These are phyloP conservation scores for Solanum bukasovii DNA, from an alignment of 257 asterid genomes.

Conservation along the genomic window DNA sequence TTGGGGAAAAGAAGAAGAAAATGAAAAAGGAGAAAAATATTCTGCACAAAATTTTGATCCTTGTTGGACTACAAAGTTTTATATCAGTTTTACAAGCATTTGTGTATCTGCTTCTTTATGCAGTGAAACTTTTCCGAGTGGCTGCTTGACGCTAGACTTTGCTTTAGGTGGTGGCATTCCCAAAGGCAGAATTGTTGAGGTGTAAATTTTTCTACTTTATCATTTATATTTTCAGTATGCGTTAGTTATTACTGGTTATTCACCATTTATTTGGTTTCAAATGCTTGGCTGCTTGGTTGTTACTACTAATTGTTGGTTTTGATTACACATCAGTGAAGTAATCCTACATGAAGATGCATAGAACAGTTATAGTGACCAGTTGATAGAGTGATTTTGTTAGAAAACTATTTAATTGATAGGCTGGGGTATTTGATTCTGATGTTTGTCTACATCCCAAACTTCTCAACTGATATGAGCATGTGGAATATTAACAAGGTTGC, in stretches of 20 bases:
- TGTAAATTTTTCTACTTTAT: neutral
- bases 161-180: slow-evolving; percentile 99
- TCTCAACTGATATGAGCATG: neutral
- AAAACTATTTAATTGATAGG: neutral
- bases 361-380: neutral
- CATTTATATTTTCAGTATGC: neutral
- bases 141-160: slow-evolving; percentile 83
- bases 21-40: neutral
- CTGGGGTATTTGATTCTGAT: neutral
- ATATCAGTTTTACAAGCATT: neutral
- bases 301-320: neutral
- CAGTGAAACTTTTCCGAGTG: slow-evolving; percentile 98
- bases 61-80: neutral
- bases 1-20: neutral
- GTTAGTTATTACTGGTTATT: neutral
- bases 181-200: slow-evolving; percentile 98
- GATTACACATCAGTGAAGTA: neutral
- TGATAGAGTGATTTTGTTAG: neutral
- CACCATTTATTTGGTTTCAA: neutral
- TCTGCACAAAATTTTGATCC: too few species aligned
- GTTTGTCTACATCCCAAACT: neutral
- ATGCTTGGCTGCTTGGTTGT: neutral
- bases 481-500: neutral
- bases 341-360: neutral
- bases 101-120: slow-evolving; percentile 3